Conservation (phyloP, 139 green algal species). For the Chlorokybus atmophyticus region DNA sequence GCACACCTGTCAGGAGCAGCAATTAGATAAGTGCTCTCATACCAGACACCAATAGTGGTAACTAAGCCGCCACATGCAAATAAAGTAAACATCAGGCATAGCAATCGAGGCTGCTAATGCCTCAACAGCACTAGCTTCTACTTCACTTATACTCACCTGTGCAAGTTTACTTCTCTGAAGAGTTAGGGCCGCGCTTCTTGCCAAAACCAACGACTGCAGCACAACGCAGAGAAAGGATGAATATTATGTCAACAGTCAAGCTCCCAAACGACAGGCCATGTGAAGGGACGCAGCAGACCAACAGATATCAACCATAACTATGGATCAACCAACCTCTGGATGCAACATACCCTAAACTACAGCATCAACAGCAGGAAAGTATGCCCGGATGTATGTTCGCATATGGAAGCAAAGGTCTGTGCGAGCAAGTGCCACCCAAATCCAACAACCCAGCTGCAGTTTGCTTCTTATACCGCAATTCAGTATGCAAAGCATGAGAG, state of each 20-base stretch:
- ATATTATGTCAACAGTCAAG: neutral
- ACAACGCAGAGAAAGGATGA: neutral
- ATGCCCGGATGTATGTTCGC: slow-evolving; percentile 10
- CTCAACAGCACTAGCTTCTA: too few species aligned
- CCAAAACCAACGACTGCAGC: slow-evolving; percentile 59
- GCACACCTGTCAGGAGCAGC: too few species aligned
- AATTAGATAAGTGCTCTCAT: too few species aligned
- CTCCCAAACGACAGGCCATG: neutral
- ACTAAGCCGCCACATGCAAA: too few species aligned
- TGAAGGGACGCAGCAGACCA: slow-evolving; percentile 3
- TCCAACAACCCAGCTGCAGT: neutral
- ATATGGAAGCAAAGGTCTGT: neutral
- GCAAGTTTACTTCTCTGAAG: slow-evolving; percentile 25
- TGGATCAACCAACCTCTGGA: too few species aligned
- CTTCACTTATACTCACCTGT: too few species aligned
- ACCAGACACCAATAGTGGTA: too few species aligned
- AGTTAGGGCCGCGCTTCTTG: slow-evolving; percentile 79
- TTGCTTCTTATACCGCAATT: neutral
- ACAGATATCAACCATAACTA: slow-evolving; percentile 8
- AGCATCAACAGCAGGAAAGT: slow-evolving; percentile 15
- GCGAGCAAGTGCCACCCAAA: neutral
- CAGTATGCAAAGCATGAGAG: slow-evolving; percentile 2
- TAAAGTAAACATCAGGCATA: too few species aligned
- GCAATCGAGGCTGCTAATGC: too few species aligned
- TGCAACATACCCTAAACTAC: too few species aligned